Percentiles rank a stretch among this genome's conserved stretches.
Conservation (phyloP, 768 basidiomycete species). For the Lyophyllum shimeji region DNA sequence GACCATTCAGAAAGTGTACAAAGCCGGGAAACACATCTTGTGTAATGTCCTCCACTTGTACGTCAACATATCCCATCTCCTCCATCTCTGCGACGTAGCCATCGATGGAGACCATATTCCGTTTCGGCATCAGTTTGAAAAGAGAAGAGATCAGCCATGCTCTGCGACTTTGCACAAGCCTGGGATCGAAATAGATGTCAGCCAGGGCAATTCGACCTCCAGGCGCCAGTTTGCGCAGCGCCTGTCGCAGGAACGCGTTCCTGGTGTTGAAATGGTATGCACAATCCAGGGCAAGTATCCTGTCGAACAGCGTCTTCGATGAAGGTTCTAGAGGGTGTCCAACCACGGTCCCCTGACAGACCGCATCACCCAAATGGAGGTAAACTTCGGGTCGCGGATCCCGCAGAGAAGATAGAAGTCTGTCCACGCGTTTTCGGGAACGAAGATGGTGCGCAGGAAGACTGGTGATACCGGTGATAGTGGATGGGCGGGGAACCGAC, state of each 20-base stretch:
- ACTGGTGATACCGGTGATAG: conserved; percentile 59
- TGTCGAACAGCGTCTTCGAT: conserved; percentile 35
- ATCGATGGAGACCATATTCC: conserved; percentile 47
- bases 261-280: conserved; percentile 68
- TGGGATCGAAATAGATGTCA: conserved; percentile 54
- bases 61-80: conserved; percentile 50
- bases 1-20: conserved; percentile 42
- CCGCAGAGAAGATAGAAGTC: conserved; percentile 20
- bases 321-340: conserved; percentile 47
- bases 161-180: conserved; percentile 21
- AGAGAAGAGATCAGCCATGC: conserved; percentile 28
- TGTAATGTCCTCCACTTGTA: conserved; percentile 57
- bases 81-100: conserved; percentile 45
- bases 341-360: conserved; percentile 30
- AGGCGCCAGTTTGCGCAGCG: conserved; percentile 40
- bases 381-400: conserved; percentile 29
- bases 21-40: conserved; percentile 60
- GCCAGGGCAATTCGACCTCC: conserved; percentile 59
- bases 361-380: conserved; percentile 51
- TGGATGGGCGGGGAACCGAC: conserved; percentile 43
- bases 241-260: conserved; percentile 49
- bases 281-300: conserved; percentile 63
- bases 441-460: conserved; percentile 47
- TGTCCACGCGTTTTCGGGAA: conserved; percentile 39
- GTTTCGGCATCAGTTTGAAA: conserved; percentile 43